Conservation (phyloP, 441 rosid genomes). For the Bruguiera hainesii region DNA sequence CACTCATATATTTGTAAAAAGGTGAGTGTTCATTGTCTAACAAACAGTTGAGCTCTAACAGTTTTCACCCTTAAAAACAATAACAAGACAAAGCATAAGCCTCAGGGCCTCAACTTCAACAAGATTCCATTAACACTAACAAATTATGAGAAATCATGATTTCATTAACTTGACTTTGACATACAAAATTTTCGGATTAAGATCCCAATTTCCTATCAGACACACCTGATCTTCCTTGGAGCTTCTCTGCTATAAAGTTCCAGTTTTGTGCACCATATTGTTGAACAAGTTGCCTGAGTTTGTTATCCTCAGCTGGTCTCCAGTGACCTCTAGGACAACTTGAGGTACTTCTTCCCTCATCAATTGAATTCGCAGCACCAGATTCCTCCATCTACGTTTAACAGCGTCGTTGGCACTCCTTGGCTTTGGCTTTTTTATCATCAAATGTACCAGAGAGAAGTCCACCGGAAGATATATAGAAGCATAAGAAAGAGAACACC, state of each 20-base stretch:
- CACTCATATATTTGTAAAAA: too few relatives aligned
- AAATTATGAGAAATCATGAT: too few relatives aligned
- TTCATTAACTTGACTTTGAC: neutral
- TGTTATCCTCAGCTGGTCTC: conserved; percentile 89
- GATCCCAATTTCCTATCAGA: neutral
- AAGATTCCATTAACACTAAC: too few relatives aligned
- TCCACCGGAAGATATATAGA: conserved; percentile 38
- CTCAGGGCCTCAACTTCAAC: neutral
- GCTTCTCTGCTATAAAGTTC: conserved; percentile 90
- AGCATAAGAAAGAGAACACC: conserved; percentile 12
- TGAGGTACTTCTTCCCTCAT: conserved; percentile 33
- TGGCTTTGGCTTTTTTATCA: conserved; percentile 15
- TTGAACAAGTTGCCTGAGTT: conserved; percentile 80
- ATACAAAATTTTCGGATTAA: neutral
- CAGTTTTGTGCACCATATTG: conserved; percentile 87
- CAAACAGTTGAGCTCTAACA: too few relatives aligned
- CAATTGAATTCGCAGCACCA: conserved; percentile 29
- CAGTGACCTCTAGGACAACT: conserved; percentile 84
- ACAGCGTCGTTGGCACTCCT: neutral
- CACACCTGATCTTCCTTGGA: conserved; percentile 88
- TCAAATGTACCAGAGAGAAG: conserved; percentile 30
- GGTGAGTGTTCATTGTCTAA: too few relatives aligned
- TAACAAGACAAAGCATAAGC: too few relatives aligned
- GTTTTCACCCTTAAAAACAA: too few relatives aligned
- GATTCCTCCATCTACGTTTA: conserved; percentile 34